Conservation (phyloP, 176 grass and related monocot genomes). For the Avena sativa region DNA sequence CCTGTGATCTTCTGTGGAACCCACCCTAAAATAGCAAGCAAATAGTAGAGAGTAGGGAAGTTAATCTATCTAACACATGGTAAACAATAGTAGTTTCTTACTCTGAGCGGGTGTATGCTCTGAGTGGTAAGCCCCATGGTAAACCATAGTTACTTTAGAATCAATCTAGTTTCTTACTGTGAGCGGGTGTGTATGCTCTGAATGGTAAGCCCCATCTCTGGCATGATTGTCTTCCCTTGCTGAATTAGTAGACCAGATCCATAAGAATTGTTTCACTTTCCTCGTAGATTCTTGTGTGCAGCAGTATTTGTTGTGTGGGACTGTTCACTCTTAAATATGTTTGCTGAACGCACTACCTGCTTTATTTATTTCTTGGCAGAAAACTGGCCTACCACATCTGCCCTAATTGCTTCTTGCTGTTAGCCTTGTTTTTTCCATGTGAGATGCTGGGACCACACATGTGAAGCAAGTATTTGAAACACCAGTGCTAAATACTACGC, state of each 20-base stretch:
- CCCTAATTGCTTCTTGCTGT: slow-evolving; percentile 24
- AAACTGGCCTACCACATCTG: slow-evolving; percentile 44
- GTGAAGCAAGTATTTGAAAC: slow-evolving; percentile 5
- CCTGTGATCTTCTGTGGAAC: too few relatives aligned
- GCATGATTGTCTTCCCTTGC: slow-evolving; percentile 28
- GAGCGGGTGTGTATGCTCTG: slow-evolving; percentile 7
- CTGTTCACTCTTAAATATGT: slow-evolving; percentile 31
- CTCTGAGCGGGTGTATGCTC: background rate
- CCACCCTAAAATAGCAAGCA: background rate
- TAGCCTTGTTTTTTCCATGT: slow-evolving; percentile 27
- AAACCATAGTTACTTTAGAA: background rate
- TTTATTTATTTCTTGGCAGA: slow-evolving; percentile 44
- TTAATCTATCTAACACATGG: background rate
- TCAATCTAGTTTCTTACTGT: too few relatives aligned
- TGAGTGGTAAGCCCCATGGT: slow-evolving; percentile 15
- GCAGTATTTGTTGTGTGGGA: slow-evolving; percentile 25
- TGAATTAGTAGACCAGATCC: slow-evolving; percentile 42
- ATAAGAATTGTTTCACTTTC: slow-evolving; percentile 27
- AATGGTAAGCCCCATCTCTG: slow-evolving; percentile 16
- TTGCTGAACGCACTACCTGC: slow-evolving; percentile 18
- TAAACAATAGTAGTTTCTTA: background rate
- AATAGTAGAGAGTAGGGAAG: background rate
- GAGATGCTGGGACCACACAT: background rate
- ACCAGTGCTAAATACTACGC: background rate
- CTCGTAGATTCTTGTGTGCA: slow-evolving; percentile 26